phyloP scores from a whole-genome alignment of 139 green algal species.

The Closterium sp. region DNA sequence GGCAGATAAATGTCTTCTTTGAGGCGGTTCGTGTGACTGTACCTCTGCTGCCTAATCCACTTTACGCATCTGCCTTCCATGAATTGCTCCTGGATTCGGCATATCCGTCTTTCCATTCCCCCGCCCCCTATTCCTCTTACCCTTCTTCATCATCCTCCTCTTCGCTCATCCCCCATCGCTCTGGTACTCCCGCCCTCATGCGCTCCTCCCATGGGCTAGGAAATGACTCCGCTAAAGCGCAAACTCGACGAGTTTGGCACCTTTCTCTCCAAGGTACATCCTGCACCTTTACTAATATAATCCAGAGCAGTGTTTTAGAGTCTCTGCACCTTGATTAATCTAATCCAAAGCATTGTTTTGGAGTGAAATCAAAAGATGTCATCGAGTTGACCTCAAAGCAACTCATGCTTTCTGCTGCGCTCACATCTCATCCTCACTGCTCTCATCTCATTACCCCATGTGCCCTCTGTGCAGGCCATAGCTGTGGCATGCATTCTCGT shows the following conservation, averaged over 20 bases:
- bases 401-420: background rate
- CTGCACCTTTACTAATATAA: background rate
- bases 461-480: constrained; percentile 70
- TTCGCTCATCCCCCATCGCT: background rate
- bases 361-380: no score
- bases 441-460: background rate
- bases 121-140: background rate
- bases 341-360: no score
- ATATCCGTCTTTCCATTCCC: no score
- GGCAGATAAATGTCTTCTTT: no score
- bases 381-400: no score
- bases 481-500: constrained; percentile 92
- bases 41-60: no score
- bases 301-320: no score
- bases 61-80: no score
- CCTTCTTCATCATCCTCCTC: background rate
- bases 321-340: no score
- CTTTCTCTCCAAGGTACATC: constrained; percentile 78
- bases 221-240: constrained; percentile 94
- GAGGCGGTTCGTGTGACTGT: no score
- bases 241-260: constrained; percentile 97
- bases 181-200: constrained; percentile 12
- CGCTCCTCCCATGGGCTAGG: constrained; percentile 56
- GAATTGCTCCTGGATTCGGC: no score
- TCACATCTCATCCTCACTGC: background rate